Evolutionary conservation across 805 yeast species (phyloP).

Genomic region (Sungouiozyma intestinalis): DNA sequence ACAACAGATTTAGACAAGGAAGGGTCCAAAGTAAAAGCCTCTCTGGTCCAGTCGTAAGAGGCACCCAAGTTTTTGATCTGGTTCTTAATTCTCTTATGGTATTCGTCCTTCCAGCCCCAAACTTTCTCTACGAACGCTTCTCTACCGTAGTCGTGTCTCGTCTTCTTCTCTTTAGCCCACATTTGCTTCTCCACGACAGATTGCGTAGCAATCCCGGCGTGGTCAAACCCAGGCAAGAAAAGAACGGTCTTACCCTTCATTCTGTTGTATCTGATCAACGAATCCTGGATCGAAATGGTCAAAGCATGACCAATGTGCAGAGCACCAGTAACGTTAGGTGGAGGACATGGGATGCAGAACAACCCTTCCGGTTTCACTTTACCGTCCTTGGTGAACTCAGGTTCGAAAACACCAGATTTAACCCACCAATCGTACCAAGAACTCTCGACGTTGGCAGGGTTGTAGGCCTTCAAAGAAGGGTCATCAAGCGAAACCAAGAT

Average conservation of each 20-base stretch:
- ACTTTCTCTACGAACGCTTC: conserved; percentile 79
- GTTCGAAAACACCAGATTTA: conserved; percentile 76
- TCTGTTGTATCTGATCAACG: conserved; percentile 87
- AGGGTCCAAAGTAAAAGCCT: conserved; percentile 86
- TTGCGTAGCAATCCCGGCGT: conserved; percentile 98
- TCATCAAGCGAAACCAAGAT: conserved; percentile 77
- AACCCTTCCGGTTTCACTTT: conserved; percentile 68
- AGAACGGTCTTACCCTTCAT: conserved; percentile 94
- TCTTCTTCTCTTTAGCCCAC: conserved; percentile 77
- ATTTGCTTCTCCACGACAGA: conserved; percentile 94
- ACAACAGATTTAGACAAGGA: conserved; percentile 66
- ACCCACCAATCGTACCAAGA: conserved; percentile 99
- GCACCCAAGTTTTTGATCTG: conserved; percentile 89
- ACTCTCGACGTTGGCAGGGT: conserved; percentile 85
- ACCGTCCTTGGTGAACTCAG: conserved; percentile 71
- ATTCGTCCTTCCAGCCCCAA: conserved; percentile 98
- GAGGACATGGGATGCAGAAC: conserved; percentile 95
- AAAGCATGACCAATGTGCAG: conserved; percentile 97
- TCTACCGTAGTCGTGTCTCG: conserved; percentile 93
- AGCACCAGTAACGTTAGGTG: conserved; percentile 98
- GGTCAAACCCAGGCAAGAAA: conserved; percentile 94
- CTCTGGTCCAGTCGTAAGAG: conserved; percentile 92
- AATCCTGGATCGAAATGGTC: conserved; percentile 89
- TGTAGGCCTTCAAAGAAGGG: conserved; percentile 88
- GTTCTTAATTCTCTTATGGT: conserved; percentile 72